phyloP scores from a whole-genome alignment of 192 early-diverging fungal genomes.

The Backusella psychrophila region DNA sequence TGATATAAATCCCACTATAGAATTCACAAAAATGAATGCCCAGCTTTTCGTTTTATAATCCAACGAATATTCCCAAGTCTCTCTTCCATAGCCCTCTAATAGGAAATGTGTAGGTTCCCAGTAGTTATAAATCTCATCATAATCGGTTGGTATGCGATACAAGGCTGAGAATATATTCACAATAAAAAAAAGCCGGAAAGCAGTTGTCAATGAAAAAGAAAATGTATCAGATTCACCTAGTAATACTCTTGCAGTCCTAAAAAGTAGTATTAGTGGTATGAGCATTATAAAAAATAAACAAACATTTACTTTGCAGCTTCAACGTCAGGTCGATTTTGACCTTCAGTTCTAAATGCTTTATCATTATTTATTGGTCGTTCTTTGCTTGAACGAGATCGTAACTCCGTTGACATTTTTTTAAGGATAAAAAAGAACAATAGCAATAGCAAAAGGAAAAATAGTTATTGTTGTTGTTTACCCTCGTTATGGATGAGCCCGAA shows the following conservation, averaged over 20 bases:
- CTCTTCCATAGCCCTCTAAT: constrained; percentile 77
- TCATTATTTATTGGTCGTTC: not conserved
- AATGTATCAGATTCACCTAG: constrained; percentile 23
- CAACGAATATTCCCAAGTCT: constrained; percentile 98
- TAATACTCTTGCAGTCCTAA: constrained; percentile 3
- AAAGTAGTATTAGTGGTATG: not conserved
- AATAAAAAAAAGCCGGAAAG: constrained; percentile 50
- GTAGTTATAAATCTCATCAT: constrained; percentile 93
- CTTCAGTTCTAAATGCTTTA: not conserved
- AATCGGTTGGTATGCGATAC: constrained; percentile 64
- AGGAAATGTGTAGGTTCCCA: constrained; percentile 96
- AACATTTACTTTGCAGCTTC: not conserved
- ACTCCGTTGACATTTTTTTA: not conserved
- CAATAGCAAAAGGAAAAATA: not conserved
- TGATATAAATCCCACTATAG: constrained; percentile 41
- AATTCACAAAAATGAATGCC: constrained; percentile 71
- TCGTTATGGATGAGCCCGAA: not conserved
- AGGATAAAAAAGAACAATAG: not conserved
- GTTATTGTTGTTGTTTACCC: no score
- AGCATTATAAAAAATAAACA: not conserved
- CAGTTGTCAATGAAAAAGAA: constrained; percentile 30
- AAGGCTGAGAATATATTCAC: constrained; percentile 50
- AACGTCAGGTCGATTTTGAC: not conserved
- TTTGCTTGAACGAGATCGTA: not conserved
- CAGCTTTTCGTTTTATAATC: constrained; percentile 86